Evolutionary conservation across 2,329 filamentous ascomycete genomes (phyloP), one percentile per base, ranked within the genome.

Genomic region (Exutisphaerella laricina): DNA sequence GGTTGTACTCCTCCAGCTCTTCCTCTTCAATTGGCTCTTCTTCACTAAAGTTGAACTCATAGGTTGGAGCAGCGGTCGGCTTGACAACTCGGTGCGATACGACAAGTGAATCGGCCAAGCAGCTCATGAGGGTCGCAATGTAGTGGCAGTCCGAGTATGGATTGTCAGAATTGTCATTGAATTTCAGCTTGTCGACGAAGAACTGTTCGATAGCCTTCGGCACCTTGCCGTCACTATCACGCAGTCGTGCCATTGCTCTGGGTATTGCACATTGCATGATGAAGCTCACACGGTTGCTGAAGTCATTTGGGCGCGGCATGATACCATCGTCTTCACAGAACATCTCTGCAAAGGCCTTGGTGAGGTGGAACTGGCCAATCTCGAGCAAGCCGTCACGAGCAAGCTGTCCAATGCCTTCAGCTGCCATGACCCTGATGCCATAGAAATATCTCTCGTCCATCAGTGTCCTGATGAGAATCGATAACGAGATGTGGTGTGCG

Each of bases 81-180:
- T 56, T 40, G 21, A 48, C 45, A 37, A 60, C 48, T 3, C 57
- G 42, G 58, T 62, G 46, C 48, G 55, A 59, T 25, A 58, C 56
- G 1, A 75, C 66, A 41, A 82, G 64, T 7, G 75, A 73, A 48
- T 78, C 70, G 4, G 77, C 72, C 4, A 84, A 63, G 28, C 77
- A 78, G 26, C 65, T 69, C 70, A 98, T 84, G 17, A 98, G 73
- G 16, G 77, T 84, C 5, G 88, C 81, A 41, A 98, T 79, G 60
- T 96, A 98, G 57, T 86, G 82, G 49, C 89, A 84, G 58, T 98
- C 94, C 4, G 89, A 95, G 59, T 80, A 94, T 37, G 70, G 71
- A 56, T 98, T 98, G 47, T 85, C 84, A 2, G 85, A 82, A 60
- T 98, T 98, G 66, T 98, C 89, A 60, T 98, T 98, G 69, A 88